Evolutionary conservation across 1,284 basidiomycete species (phyloP), one percentile per base, ranked within the genome.

Genomic region (Exobasidium rhododendri): DNA sequence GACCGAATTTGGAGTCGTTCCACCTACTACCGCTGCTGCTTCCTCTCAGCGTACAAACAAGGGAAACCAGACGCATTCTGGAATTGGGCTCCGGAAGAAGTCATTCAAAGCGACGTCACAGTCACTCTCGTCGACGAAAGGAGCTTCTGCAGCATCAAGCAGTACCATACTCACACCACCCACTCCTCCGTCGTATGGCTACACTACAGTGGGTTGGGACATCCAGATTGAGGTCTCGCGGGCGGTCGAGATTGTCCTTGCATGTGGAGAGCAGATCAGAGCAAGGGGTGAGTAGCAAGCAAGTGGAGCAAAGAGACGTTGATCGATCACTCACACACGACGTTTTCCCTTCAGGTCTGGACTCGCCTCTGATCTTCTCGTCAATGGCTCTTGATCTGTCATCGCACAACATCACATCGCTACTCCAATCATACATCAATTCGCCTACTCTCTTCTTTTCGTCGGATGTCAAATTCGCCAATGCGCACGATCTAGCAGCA

Each of bases 301-400:
- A n/a, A n/a, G n/a, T n/a, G n/a, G n/a, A n/a, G n/a, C n/a, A n/a
- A n/a, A n/a, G n/a, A n/a, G n/a, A n/a, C n/a, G n/a, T n/a, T n/a
- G n/a, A n/a, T n/a, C n/a, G n/a, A n/a, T n/a, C n/a, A n/a, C n/a
- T n/a, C n/a, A n/a, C 7, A 20, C 14, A 24, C 11, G 29, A 53
- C 28, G 43, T 56, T 10, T 20, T 7, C n/a, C 24, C 44, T 58
- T 56, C 14, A 47, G 77, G 75, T 45, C 68, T 77, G 6, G 76
- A 77, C 56, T 63, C 66, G 20, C 74, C 76, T 4, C 68, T 76
- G 43, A 73, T 79, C 58, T 75, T 79, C 53, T 77, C 76, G 29
- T 76, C 73, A 2, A 74, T 77, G 74, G 77, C 77, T 1, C 61
- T 74, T 3, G 76, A 74, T 44, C 70, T 79, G 3, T 76, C 72